Conservation (phyloP, 306 rosid species). For the Ormosia emarginata region DNA sequence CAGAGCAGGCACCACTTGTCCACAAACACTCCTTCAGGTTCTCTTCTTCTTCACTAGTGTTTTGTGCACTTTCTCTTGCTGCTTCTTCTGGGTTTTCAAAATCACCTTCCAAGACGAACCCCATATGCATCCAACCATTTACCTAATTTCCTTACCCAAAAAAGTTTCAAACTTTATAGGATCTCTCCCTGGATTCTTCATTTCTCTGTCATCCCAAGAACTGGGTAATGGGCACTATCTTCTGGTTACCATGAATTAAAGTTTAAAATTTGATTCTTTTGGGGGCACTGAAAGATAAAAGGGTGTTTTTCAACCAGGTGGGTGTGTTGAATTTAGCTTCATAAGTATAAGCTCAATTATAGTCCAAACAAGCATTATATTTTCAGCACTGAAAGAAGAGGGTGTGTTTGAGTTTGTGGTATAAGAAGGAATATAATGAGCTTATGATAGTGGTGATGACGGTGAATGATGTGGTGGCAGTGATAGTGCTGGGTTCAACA, state of each 20-base stretch:
- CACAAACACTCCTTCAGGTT: slow-evolving; percentile 46
- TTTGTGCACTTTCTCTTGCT: not conserved
- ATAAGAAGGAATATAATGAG: not conserved
- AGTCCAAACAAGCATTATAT: too few species aligned
- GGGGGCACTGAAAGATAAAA: not conserved
- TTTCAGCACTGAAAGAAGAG: not conserved
- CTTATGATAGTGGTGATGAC: not conserved
- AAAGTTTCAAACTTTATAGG: not conserved
- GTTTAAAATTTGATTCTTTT: not conserved
- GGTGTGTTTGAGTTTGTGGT: not conserved
- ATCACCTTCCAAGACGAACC: not conserved
- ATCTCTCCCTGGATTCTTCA: not conserved
- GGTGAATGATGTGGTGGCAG: not conserved
- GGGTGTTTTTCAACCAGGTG: not conserved
- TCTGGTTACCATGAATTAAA: not conserved
- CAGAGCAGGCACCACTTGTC: slow-evolving; percentile 35
- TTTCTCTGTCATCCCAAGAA: not conserved
- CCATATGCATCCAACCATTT: not conserved
- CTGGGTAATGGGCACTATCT: not conserved
- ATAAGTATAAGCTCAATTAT: too few species aligned
- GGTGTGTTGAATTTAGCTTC: not conserved
- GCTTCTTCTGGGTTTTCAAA: not conserved
- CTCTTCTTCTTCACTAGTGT: not conserved
- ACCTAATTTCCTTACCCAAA: not conserved
- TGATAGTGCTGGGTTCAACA: too few species aligned